A percentile compares a stretch with the other conserved stretches of the same genome.
phyloP scores from a whole-genome alignment of 2,329 filamentous ascomycete species.

The Samsoniella hepiali region DNA sequence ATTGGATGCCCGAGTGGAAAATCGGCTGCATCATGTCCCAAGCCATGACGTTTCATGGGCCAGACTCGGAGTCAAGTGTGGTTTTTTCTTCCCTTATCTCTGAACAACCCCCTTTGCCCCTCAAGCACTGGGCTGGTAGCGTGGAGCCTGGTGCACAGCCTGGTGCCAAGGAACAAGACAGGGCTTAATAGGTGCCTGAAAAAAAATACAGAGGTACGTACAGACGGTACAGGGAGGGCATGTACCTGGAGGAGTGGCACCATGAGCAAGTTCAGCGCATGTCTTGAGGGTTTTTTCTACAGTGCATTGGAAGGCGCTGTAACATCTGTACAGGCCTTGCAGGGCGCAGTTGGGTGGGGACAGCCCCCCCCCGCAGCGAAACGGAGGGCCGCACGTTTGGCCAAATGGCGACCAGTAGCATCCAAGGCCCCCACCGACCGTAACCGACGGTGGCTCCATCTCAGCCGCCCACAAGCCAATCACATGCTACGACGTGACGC shows the following conservation, averaged over 20 bases:
- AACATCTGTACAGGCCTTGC: neutral
- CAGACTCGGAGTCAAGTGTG: too few species aligned
- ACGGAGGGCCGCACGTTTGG: constrained; percentile 13
- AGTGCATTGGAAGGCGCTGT: neutral
- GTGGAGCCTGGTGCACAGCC: too few species aligned
- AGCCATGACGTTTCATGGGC: constrained; percentile 13
- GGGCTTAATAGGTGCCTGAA: too few species aligned
- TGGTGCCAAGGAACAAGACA: too few species aligned
- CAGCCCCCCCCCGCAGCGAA: neutral
- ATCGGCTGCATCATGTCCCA: neutral
- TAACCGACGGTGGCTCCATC: constrained; percentile 8
- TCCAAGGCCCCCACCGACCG: constrained; percentile 1
- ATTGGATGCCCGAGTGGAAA: neutral
- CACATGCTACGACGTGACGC: neutral
- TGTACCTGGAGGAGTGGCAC: too few species aligned
- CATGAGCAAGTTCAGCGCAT: neutral
- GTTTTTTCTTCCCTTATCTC: too few species aligned
- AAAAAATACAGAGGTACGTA: too few species aligned
- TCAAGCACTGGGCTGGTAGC: too few species aligned
- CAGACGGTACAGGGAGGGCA: too few species aligned
- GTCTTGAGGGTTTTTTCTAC: neutral
- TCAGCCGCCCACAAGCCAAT: neutral
- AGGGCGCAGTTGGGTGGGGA: neutral
- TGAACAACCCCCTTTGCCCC: too few species aligned
- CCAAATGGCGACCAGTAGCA: neutral